Percentiles rank a stretch among this genome's conserved stretches.
These are phyloP conservation scores for Avena atlantica DNA, from an alignment of 176 grass and related monocot genomes.

Conservation along the genomic window DNA sequence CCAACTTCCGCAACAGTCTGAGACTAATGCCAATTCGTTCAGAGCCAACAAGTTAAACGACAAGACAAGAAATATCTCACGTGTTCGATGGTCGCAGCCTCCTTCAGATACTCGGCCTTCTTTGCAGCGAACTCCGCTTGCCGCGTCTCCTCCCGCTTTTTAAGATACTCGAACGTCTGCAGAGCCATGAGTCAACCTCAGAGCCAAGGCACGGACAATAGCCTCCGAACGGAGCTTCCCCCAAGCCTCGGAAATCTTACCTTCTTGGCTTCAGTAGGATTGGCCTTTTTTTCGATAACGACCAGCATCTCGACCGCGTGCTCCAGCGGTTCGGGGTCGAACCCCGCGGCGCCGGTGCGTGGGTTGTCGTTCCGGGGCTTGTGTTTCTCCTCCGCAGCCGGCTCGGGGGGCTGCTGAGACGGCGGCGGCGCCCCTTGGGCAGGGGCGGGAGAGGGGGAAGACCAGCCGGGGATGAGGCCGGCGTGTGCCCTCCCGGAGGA, in stretches of 20 bases:
- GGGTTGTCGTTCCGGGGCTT: constrained; percentile 73
- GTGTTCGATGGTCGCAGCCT: constrained; percentile 59
- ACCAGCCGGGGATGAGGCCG: constrained; percentile 54
- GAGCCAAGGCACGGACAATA: neutral
- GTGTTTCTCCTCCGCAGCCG: constrained; percentile 48
- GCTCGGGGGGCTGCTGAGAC: constrained; percentile 1
- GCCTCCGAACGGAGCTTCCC: neutral
- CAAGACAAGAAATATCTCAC: constrained; percentile 54
- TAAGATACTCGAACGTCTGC: constrained; percentile 79
- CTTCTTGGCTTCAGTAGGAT: constrained; percentile 54
- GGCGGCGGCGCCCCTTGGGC: constrained; percentile 12
- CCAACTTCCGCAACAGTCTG: neutral
- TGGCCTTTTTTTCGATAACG: constrained; percentile 31
- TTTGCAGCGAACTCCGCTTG: constrained; percentile 53
- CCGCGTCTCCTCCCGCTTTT: constrained; percentile 74
- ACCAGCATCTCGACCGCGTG: constrained; percentile 50
- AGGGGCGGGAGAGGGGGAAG: neutral
- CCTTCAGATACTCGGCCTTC: constrained; percentile 61
- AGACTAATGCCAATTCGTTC: constrained; percentile 11
- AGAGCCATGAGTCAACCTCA: constrained; percentile 22
- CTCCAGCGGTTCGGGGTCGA: constrained; percentile 77
- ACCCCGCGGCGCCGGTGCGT: constrained; percentile 69
- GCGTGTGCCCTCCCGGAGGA: constrained; percentile 55
- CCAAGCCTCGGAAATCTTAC: constrained; percentile 30
- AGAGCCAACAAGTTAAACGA: constrained; percentile 14